Percentiles rank a stretch among this genome's conserved stretches.
These are phyloP conservation scores for Nakazawaea holstii DNA, from an alignment of 805 yeast genomes.

Conservation along the genomic window DNA sequence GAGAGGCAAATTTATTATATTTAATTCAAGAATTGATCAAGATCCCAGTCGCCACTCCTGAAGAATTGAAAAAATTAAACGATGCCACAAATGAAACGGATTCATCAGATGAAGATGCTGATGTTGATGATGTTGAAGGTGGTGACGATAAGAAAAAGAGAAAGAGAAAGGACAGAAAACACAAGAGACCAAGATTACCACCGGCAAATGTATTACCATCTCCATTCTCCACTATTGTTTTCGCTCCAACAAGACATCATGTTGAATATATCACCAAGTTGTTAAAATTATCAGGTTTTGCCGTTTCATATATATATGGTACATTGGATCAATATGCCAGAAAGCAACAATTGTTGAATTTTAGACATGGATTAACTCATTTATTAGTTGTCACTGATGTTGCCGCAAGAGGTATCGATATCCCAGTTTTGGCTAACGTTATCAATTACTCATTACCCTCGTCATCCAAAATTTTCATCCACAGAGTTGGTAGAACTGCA, in stretches of 20 bases:
- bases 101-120: conserved; percentile 49
- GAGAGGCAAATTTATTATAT: conserved; percentile 81
- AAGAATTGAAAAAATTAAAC: conserved; percentile 52
- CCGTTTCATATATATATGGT: conserved; percentile 87
- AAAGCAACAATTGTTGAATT: conserved; percentile 78
- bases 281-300: conserved; percentile 74
- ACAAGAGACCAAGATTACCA: conserved; percentile 56
- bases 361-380: conserved; percentile 77
- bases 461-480: conserved; percentile 89
- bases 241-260: conserved; percentile 96
- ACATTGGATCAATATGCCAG: conserved; percentile 94
- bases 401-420: conserved; percentile 98
- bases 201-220: conserved; percentile 83
- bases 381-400: conserved; percentile 96
- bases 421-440: conserved; percentile 93
- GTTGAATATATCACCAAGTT: conserved; percentile 82
- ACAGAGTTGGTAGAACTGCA: conserved; percentile 98
- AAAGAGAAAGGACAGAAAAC: conserved; percentile 30
- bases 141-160: conserved; percentile 21
- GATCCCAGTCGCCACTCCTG: conserved; percentile 73
- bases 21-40: conserved; percentile 80
- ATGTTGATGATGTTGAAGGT: conserved; percentile 24
- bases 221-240: conserved; percentile 80
- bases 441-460: conserved; percentile 87
- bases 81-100: conserved; percentile 41